Percentiles rank a stretch among this genome's conserved stretches.
Conservation (phyloP, 148 eudicot genomes). For the Silene uniflora region DNA sequence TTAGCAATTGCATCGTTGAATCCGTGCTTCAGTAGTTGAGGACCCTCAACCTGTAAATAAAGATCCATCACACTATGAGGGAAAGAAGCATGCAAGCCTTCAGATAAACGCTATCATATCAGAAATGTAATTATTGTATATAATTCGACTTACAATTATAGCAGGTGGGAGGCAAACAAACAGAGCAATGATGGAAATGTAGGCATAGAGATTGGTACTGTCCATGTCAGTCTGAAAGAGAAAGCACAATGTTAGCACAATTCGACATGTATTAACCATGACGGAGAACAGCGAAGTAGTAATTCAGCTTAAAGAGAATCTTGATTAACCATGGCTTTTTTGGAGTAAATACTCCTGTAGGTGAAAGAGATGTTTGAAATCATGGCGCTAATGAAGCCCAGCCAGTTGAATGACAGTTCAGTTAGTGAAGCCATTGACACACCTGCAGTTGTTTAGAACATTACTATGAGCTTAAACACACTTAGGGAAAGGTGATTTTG, state of each 20-base stretch:
- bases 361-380: slow-evolving; percentile 99
- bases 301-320: slow-evolving; percentile 10
- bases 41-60: slow-evolving; percentile 72
- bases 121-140: too few species aligned
- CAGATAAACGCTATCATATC: neutral
- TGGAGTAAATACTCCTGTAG: slow-evolving; percentile 94
- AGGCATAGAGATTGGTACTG: slow-evolving; percentile 95
- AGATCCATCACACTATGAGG: neutral
- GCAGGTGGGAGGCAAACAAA: slow-evolving; percentile 93
- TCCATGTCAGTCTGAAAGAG: slow-evolving; percentile 96
- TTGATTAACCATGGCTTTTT: slow-evolving; percentile 87
- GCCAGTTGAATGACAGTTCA: slow-evolving; percentile 95
- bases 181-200: slow-evolving; percentile 93
- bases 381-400: slow-evolving; percentile 94
- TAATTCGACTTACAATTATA: slow-evolving; percentile 58
- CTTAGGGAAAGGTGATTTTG: too few species aligned
- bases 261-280: neutral
- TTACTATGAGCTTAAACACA: neutral
- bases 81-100: neutral
- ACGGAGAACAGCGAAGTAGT: neutral
- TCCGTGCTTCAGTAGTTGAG: slow-evolving; percentile 69
- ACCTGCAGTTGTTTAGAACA: slow-evolving; percentile 45
- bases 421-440: slow-evolving; percentile 97
- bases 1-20: slow-evolving; percentile 87
- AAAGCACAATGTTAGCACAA: slow-evolving; percentile 13